Base-by-base conservation (phyloP, 208 protist species). In the Kentomonas sorsogonicus region DNA sequence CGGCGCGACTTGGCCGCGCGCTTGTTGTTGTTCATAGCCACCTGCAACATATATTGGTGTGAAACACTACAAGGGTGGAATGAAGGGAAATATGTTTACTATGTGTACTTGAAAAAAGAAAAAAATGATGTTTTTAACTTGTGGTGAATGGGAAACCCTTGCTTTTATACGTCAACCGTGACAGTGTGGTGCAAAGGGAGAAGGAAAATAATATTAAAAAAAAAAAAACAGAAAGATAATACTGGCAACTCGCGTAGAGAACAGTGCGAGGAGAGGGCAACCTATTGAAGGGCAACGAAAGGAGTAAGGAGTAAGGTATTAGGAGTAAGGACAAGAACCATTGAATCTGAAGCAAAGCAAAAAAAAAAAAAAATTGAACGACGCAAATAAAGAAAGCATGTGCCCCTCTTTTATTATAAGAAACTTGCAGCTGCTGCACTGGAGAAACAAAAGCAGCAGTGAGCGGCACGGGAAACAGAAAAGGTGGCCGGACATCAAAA, bases 401-500 rank as follows among this genome's bases (percentile, higher is more conserved):
- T n/a, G n/a, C n/a, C n/a, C n/a, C n/a, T n/a, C n/a, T n/a, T n/a
- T n/a, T n/a, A n/a, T n/a, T n/a, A n/a, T n/a, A n/a, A n/a, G n/a
- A n/a, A n/a, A n/a, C n/a, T n/a, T n/a, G n/a, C n/a, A n/a, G n/a
- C n/a, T n/a, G n/a, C n/a, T n/a, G n/a, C n/a, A n/a, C n/a, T n/a
- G n/a, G n/a, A n/a, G n/a, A n/a, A 41, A 26, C n/a, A 56, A 30
- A 56, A 64, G 16, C 16, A 38, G 33, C 25, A 64, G 20, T 52
- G 20, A 70, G 57, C 58, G 53, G 55, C 53, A 63, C 9, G 57
- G 40, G 48, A 61, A 69, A 60, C 64, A 63, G 61, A 48, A 66
- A 26, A 59, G 38, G 31, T 22, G 44, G 30, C 34, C 34, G 34
- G n/a, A n/a, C n/a, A n/a, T n/a, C n/a, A n/a, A n/a, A n/a, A n/a